Evolutionary conservation across 768 basidiomycete genomes (phyloP), one percentile per base, ranked within the genome.

Genomic region (Cyathus striatus): DNA sequence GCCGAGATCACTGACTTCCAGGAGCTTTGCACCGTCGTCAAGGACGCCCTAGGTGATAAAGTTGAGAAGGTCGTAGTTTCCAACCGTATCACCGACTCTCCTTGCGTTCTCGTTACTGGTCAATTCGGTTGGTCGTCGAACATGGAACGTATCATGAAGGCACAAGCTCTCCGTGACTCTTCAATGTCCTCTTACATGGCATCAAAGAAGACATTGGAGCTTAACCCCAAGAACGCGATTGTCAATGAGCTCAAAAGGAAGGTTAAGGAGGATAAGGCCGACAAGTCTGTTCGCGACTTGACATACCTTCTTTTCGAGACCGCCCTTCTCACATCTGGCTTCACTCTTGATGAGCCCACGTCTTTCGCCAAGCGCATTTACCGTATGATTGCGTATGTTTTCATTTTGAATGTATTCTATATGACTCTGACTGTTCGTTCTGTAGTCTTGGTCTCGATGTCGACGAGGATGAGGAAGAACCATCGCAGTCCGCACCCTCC

Each of bases 121-220:
- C 94, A 97, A 65, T 99, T 97, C 69, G 96, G 95, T 43, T 99
- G 95, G 95, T 96, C 92, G 21, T 93, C 94, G 43, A 97, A 97
- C 78, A 98, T 98, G 95, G 87, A 94, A 66, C 86, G 94, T 67
- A 96, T 97, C 75, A 97, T 98, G 95, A 95, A 95, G 72, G 93
- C 95, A 10, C 94, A 98, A 69, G 94, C 94, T 23, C 81, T 95
- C 44, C 89, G 92, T 49, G 92, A 95, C 64, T 90, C 90, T 14
- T 91, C 88, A 47, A 95, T 95, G 94, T 96, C 93, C 20, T 95
- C 92, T 20, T 97, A 97, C 79, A 98, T 97, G 95, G 90, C 91
- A 22, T 89, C 86, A 47, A 94, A 94, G 79, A 96, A 96, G 85
- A 96, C 94, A 6, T 80, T 97, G 48, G 95, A 97, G 72, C 80